phyloP scores from a whole-genome alignment of 495 filamentous ascomycete genomes.

The Polyplosphaeria fusca region DNA sequence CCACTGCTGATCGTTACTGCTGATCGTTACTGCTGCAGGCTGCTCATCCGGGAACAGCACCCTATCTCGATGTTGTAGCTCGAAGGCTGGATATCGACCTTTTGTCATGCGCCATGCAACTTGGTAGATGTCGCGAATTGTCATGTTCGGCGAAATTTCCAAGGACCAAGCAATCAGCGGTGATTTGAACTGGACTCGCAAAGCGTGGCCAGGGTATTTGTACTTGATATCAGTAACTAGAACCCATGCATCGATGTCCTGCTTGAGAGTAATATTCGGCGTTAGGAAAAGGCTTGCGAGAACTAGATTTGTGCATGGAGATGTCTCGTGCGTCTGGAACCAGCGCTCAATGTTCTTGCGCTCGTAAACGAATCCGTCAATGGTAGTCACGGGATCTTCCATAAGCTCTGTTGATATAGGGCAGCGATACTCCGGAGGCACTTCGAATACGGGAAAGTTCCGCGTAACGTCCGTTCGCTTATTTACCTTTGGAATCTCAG shows the following conservation, averaged over 20 bases:
- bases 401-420: constrained; percentile 37
- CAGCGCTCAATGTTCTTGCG: constrained; percentile 30
- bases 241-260: constrained; percentile 1
- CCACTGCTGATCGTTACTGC: not conserved
- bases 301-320: constrained; percentile 34
- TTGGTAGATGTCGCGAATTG: constrained; percentile 26
- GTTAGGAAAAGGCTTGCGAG: constrained; percentile 20
- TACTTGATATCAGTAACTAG: not conserved
- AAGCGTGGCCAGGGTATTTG: not conserved
- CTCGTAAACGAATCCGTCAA: constrained; percentile 36
- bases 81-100: constrained; percentile 30
- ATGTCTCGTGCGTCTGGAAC: constrained; percentile 35
- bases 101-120: constrained; percentile 34
- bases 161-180: not conserved
- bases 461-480: not conserved
- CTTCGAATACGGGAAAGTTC: constrained; percentile 3
- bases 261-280: constrained; percentile 20
- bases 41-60: not conserved
- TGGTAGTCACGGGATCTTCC: constrained; percentile 36
- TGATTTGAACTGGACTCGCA: not conserved
- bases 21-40: not conserved
- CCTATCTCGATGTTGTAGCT: constrained; percentile 14
- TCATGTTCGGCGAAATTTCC: not conserved
- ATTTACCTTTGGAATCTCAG: constrained; percentile 27
- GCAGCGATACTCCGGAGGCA: constrained; percentile 28